phyloP scores from a whole-genome alignment of 306 rosid genomes.

The Gastrolobium bilobum region DNA sequence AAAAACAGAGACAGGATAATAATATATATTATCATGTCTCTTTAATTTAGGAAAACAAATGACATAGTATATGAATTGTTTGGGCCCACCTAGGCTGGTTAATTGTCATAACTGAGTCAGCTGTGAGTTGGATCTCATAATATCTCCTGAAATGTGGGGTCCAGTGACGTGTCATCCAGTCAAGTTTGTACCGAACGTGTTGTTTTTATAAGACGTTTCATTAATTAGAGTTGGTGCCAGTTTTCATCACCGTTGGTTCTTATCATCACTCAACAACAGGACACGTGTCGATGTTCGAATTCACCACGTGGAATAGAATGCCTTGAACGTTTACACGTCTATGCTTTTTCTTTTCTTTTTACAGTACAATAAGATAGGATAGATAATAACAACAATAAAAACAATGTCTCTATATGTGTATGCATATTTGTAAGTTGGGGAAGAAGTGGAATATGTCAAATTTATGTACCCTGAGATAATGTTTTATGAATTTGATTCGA shows the following conservation, averaged over 20 bases:
- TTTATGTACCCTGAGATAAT: not conserved
- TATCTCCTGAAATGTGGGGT: not conserved
- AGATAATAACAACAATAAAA: not conserved
- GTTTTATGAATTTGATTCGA: not conserved
- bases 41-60: not conserved
- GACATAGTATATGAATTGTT: not conserved
- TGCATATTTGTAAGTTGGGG: not conserved
- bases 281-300: not conserved
- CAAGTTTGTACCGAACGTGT: slow-evolving; percentile 45
- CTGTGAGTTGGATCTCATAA: slow-evolving; percentile 59
- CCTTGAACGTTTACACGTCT: slow-evolving; percentile 43
- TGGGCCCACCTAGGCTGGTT: slow-evolving; percentile 21
- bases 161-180: slow-evolving; percentile 63
- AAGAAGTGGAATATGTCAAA: not conserved
- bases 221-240: not conserved
- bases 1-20: too few relatives aligned
- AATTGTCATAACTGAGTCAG: slow-evolving; percentile 59
- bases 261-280: rapidly evolving
- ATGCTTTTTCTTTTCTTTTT: too few relatives aligned
- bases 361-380: not conserved
- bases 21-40: too few relatives aligned
- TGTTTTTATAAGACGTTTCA: slow-evolving; percentile 1
- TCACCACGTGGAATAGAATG: not conserved
- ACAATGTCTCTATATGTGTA: not conserved
- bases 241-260: slow-evolving; percentile 17